Percentiles rank a stretch among this genome's conserved stretches.
Conservation (phyloP, 2,329 filamentous ascomycete species). For the Ophiosphaerella narmari region DNA sequence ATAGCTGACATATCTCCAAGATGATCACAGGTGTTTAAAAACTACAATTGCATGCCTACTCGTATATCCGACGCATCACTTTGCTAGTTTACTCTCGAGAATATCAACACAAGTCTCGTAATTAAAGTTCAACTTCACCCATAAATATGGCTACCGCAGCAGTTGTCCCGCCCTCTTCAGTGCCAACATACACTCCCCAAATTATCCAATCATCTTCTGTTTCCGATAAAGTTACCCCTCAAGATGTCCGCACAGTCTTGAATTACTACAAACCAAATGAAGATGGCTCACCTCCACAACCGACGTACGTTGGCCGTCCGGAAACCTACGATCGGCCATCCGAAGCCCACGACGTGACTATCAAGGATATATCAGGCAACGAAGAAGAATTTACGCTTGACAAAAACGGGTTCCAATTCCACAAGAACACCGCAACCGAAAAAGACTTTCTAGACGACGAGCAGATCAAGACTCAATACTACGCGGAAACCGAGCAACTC, state of each 20-base stretch:
- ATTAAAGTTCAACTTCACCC: neutral
- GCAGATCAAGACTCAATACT: slow-evolving; percentile 40
- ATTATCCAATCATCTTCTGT: slow-evolving; percentile 8
- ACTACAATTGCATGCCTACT: neutral
- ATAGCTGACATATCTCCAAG: slow-evolving; percentile 28
- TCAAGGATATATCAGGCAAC: slow-evolving; percentile 53
- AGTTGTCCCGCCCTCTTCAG: slow-evolving; percentile 25
- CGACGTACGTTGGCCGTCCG: slow-evolving; percentile 35
- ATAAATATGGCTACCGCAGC: slow-evolving; percentile 32
- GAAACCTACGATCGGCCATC: slow-evolving; percentile 41
- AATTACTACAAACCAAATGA: slow-evolving; percentile 36
- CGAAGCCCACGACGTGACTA: slow-evolving; percentile 30
- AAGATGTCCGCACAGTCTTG: slow-evolving; percentile 32
- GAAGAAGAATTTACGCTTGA: slow-evolving; percentile 51
- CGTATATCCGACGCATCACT: too few relatives aligned
- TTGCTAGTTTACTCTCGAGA: too few relatives aligned
- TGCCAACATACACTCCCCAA: slow-evolving; percentile 21
- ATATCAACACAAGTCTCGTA: neutral
- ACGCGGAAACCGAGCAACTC: slow-evolving; percentile 42
- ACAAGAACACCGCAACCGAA: slow-evolving; percentile 34
- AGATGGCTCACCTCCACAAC: slow-evolving; percentile 35
- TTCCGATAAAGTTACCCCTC: slow-evolving; percentile 6
- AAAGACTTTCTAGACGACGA: slow-evolving; percentile 45
- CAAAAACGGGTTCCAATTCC: slow-evolving; percentile 46
- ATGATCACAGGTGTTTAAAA: neutral